These are phyloP conservation scores for Thoreauomyces humboldtii DNA, from an alignment of 192 early-diverging fungal genomes.

Conservation along the genomic window DNA sequence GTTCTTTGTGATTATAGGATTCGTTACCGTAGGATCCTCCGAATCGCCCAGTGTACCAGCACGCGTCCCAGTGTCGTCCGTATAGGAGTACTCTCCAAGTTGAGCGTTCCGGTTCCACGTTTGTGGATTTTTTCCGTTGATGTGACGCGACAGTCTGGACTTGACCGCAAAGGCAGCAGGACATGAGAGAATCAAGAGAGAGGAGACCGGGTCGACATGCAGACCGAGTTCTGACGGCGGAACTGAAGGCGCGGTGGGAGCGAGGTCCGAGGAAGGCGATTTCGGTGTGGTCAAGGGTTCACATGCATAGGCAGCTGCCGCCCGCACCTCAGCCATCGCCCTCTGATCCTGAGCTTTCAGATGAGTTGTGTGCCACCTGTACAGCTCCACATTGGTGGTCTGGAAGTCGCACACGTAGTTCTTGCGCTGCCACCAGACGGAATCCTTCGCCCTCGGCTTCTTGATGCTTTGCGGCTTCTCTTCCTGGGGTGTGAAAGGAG, in stretches of 20 bases:
- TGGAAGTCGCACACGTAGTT: constrained; percentile 27
- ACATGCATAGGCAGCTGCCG: constrained; percentile 17
- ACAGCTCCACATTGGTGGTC: constrained; percentile 33
- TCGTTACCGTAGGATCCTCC: too few relatives aligned
- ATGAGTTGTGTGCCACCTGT: constrained; percentile 31
- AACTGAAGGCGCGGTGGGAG: background rate
- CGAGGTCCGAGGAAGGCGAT: too few relatives aligned
- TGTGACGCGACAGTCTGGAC: constrained; percentile 7
- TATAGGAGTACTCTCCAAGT: constrained; percentile 10
- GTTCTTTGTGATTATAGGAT: too few relatives aligned
- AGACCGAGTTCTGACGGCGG: constrained; percentile 18
- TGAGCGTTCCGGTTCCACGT: background rate
- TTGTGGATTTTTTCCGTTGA: constrained; percentile 20
- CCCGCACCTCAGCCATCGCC: constrained; percentile 24
- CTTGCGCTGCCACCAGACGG: constrained; percentile 21
- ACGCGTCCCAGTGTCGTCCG: background rate
- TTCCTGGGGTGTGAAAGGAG: background rate
- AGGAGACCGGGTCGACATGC: background rate
- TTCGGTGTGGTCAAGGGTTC: background rate
- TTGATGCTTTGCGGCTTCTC: background rate
- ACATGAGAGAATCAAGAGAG: constrained; percentile 15
- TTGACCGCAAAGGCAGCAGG: constrained; percentile 30
- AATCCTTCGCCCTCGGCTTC: constrained; percentile 6
- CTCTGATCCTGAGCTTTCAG: constrained; percentile 23
- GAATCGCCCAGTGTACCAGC: constrained; percentile 1